phyloP scores from a whole-genome alignment of 176 grass and related monocot genomes.

The Aegilops longissima region DNA sequence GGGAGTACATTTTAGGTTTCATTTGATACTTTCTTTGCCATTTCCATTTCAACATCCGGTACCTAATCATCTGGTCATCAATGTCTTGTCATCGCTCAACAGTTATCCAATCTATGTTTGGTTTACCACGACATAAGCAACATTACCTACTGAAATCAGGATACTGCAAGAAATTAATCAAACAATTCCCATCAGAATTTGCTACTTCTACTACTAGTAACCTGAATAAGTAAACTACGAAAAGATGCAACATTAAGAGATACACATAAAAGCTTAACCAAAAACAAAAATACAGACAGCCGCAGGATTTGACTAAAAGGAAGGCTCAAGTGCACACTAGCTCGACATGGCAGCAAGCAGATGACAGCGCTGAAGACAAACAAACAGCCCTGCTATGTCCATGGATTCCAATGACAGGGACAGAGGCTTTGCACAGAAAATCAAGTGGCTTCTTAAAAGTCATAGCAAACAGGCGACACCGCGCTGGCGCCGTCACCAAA shows the following conservation, averaged over 20 bases:
- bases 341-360: not conserved
- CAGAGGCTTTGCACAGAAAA: too few species aligned
- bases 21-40: not conserved
- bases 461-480: not conserved
- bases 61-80: not conserved
- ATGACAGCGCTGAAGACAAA: not conserved
- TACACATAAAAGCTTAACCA: not conserved
- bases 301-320: not conserved
- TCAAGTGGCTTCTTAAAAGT: not conserved
- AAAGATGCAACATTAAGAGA: not conserved
- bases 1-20: not conserved
- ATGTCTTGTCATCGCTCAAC: not conserved
- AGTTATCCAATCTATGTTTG: not conserved
- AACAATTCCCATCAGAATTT: not conserved
- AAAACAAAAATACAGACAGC: not conserved
- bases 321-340: not conserved
- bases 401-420: not conserved
- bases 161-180: not conserved
- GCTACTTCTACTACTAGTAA: not conserved
- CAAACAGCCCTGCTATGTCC: not conserved
- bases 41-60: not conserved
- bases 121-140: not conserved
- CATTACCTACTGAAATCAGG: constrained; percentile 7
- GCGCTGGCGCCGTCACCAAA: not conserved
- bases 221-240: not conserved